Conservation (phyloP, 192 early-diverging fungal genomes). For the Oehlia diaphana region DNA sequence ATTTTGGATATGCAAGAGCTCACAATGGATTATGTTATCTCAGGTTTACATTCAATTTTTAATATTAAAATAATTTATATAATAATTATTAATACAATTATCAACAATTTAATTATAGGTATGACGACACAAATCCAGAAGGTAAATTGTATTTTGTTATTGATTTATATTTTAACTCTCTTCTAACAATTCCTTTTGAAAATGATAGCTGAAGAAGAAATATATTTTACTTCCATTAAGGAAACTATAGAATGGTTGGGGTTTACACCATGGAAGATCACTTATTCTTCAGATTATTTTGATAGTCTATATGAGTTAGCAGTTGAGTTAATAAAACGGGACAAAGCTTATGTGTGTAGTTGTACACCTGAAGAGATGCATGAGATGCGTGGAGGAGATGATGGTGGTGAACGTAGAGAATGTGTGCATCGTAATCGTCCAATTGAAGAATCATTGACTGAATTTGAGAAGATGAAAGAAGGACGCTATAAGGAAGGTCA, state of each 20-base stretch:
- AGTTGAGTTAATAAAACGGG: constrained; percentile 83
- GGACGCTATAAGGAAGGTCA: constrained; percentile 92
- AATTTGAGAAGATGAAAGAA: constrained; percentile 98
- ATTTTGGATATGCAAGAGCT: constrained; percentile 96
- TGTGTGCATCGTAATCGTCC: constrained; percentile 93
- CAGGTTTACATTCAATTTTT: constrained; percentile 54
- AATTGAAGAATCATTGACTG: constrained; percentile 83
- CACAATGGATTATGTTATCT: constrained; percentile 91
- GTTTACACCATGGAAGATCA: constrained; percentile 86
- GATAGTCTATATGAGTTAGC: constrained; percentile 95
- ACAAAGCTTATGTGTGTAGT: constrained; percentile 81
- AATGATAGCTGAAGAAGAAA: constrained; percentile 86
- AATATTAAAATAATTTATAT: not conserved
- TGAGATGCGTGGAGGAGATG: constrained; percentile 87
- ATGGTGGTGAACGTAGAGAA: constrained; percentile 79
- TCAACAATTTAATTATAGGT: constrained; percentile 31
- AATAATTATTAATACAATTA: not conserved
- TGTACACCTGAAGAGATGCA: constrained; percentile 96
- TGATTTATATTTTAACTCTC: no score
- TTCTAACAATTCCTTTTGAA: no score
- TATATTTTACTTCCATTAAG: constrained; percentile 93
- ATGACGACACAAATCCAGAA: constrained; percentile 66
- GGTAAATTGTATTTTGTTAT: not conserved
- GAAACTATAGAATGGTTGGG: constrained; percentile 96
- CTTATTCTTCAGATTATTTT: constrained; percentile 99